Percentiles rank a stretch among this genome's conserved stretches.
Conservation (phyloP, 176 grass and related monocot genomes). For the Juncus effusus region DNA sequence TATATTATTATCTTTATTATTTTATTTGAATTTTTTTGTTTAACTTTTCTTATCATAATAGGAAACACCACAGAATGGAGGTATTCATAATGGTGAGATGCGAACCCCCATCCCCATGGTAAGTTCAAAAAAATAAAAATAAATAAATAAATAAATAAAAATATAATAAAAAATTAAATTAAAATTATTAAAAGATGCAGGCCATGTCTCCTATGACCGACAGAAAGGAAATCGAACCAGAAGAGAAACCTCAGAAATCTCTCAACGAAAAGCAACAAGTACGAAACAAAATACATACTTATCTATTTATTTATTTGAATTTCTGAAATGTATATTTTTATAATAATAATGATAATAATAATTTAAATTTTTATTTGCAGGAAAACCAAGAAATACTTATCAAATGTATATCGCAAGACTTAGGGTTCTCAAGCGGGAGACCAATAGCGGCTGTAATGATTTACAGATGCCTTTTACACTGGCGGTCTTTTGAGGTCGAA, state of each 20-base stretch:
- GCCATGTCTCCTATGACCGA: constrained; percentile 48
- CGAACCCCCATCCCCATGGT: constrained; percentile 53
- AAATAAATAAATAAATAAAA: constrained; percentile 19
- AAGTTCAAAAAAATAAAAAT: constrained; percentile 36
- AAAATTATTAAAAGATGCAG: constrained; percentile 49
- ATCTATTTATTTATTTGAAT: constrained; percentile 25
- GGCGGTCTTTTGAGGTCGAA: constrained; percentile 99
- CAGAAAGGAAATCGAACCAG: constrained; percentile 69
- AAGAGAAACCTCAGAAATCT: constrained; percentile 98
- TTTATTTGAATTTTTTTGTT: constrained; percentile 25
- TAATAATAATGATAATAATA: constrained; percentile 5
- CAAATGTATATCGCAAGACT: constrained; percentile 94
- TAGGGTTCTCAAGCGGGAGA: constrained; percentile 80
- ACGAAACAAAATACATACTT: constrained; percentile 25
- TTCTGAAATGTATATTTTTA: constrained; percentile 12
- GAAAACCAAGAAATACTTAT: constrained; percentile 94
- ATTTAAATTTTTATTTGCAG: constrained; percentile 27
- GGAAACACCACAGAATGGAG: constrained; percentile 61
- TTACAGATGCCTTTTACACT: constrained; percentile 94
- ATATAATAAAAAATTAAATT: constrained; percentile 18
- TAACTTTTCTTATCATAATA: constrained; percentile 30
- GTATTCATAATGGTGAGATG: constrained; percentile 59
- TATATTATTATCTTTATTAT: constrained; percentile 27
- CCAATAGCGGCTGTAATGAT: constrained; percentile 92
- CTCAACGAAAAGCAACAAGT: constrained; percentile 98